phyloP scores from a whole-genome alignment of 371 early-diverging fungal species.

The Apophysomyces variabilis region DNA sequence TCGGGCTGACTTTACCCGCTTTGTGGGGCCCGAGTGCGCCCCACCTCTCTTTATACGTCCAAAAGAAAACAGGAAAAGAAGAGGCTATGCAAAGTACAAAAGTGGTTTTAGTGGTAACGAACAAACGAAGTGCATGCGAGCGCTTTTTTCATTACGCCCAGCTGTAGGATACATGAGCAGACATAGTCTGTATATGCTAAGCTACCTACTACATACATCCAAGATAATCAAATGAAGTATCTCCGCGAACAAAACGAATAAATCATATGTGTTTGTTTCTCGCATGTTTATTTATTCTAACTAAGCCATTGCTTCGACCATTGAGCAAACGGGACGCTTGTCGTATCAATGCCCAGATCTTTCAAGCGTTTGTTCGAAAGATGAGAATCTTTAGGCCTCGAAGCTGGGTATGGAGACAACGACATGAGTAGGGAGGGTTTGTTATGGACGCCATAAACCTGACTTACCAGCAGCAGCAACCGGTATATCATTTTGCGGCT shows the following conservation, averaged over 20 bases:
- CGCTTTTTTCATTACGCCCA: too few species aligned
- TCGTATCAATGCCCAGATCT: constrained; percentile 54
- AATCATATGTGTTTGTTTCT: not conserved
- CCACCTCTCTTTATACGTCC: not conserved
- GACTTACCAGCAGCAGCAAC: constrained; percentile 46
- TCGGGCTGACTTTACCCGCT: not conserved
- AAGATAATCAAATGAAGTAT: too few species aligned
- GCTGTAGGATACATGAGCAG: too few species aligned
- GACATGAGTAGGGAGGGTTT: not conserved
- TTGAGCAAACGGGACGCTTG: constrained; percentile 55
- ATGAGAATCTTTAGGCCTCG: constrained; percentile 69
- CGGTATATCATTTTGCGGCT: constrained; percentile 41
- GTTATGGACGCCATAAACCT: not conserved
- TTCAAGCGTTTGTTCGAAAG: constrained; percentile 62
- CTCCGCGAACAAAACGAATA: not conserved
- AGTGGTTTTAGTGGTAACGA: too few species aligned
- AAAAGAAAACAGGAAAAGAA: not conserved
- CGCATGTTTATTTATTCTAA: not conserved
- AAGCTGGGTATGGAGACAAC: constrained; percentile 28
- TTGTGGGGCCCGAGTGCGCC: not conserved
- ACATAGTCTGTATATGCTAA: not conserved
- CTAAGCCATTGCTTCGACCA: constrained; percentile 58
- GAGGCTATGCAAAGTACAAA: too few species aligned
- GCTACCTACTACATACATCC: not conserved
- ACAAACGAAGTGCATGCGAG: too few species aligned